Percentiles rank a stretch among this genome's conserved stretches.
Conservation (phyloP, 1,139 yeast species). For the Hemisphaericaspora subhashii region DNA sequence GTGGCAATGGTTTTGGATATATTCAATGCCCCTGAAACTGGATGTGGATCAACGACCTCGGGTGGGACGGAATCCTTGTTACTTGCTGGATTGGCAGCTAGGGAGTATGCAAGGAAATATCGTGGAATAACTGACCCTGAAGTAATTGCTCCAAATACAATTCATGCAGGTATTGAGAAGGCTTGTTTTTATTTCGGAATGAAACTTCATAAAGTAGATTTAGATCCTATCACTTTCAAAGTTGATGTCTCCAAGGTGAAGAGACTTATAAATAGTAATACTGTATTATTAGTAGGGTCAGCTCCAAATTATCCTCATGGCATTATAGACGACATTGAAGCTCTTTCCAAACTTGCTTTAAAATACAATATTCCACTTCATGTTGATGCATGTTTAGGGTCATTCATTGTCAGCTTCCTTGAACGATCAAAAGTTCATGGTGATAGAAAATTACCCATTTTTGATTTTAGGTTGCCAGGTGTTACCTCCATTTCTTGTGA, state of each 20-base stretch:
- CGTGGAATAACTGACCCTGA: conserved; percentile 75
- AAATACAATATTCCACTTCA: conserved; percentile 75
- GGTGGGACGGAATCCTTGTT: conserved; percentile 97
- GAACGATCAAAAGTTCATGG: conserved; percentile 61
- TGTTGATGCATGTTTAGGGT: conserved; percentile 94
- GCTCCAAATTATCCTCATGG: conserved; percentile 99
- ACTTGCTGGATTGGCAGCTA: conserved; percentile 83
- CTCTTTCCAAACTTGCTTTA: conserved; percentile 65
- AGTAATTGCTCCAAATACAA: conserved; percentile 82
- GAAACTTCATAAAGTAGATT: conserved; percentile 75
- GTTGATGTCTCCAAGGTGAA: conserved; percentile 67
- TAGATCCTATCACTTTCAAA: conserved; percentile 66
- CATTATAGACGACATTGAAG: conserved; percentile 83
- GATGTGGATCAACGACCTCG: conserved; percentile 88
- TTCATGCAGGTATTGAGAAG: conserved; percentile 95
- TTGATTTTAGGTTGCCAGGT: conserved; percentile 88
- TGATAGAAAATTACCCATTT: conserved; percentile 48
- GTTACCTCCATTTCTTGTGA: conserved; percentile 98
- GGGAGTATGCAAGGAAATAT: conserved; percentile 58
- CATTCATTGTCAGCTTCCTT: conserved; percentile 82
- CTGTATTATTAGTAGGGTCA: conserved; percentile 83
- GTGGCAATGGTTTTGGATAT: conserved; percentile 84
- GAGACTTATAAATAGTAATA: conserved; percentile 69
- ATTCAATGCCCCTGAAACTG: conserved; percentile 71
- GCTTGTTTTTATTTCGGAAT: conserved; percentile 91